These are phyloP conservation scores for Rhodamnia argentea DNA, from an alignment of 345 rosid genomes.

Conservation along the genomic window DNA sequence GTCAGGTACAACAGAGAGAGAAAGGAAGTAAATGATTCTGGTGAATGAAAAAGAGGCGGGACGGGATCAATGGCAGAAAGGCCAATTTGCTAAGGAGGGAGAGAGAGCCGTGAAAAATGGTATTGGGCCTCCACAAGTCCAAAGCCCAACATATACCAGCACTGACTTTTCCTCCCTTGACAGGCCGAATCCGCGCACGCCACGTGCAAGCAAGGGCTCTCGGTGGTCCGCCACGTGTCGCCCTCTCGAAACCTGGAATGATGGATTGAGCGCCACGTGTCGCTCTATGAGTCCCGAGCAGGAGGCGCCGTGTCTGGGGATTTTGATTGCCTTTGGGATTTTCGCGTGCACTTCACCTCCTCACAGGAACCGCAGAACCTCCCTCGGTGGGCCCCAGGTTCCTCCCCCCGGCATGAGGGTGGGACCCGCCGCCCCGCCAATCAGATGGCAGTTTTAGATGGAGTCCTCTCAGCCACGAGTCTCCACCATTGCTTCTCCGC, in stretches of 20 bases:
- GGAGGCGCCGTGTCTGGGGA: no score
- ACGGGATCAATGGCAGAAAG: neutral
- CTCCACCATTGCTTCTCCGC: conserved; percentile 15
- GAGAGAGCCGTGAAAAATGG: no score
- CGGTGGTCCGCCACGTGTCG: neutral
- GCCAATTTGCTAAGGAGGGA: neutral
- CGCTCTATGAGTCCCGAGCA: neutral
- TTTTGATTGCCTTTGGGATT: no score
- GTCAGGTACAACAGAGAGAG: no score
- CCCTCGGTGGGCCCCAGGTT: neutral
- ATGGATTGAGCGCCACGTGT: neutral
- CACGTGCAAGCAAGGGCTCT: neutral
- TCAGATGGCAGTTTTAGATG: conserved; percentile 28
- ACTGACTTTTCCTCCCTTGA: neutral
- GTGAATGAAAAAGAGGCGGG: neutral
- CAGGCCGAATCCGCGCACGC: neutral
- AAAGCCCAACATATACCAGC: neutral
- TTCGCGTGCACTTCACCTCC: neutral
- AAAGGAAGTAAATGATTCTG: neutral
- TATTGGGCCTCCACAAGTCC: neutral
- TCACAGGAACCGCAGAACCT: neutral
- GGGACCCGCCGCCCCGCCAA: conserved; percentile 3
- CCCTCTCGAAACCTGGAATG: neutral
- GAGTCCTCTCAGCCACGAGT: conserved; percentile 30
- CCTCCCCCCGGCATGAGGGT: neutral